Conservation (phyloP, 1,284 basidiomycete genomes). For the Tilletia walkeri region DNA sequence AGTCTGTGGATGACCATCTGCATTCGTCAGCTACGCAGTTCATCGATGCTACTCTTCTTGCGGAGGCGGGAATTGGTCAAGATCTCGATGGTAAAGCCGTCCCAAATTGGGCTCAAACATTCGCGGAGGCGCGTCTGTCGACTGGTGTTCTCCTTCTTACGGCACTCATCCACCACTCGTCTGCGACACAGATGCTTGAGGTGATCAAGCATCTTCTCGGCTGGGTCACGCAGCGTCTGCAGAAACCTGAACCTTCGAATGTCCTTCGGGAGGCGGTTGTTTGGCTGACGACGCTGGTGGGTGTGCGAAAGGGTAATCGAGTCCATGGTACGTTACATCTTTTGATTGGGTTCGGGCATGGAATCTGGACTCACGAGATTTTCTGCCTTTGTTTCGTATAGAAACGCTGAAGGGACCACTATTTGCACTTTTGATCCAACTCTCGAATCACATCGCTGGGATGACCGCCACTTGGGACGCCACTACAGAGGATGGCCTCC, state of each 20-base stretch:
- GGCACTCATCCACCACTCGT: conserved; percentile 46
- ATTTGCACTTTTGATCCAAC: conserved; percentile 33
- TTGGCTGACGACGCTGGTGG: conserved; percentile 42
- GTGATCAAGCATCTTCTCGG: conserved; percentile 36
- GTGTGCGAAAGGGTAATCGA: conserved; percentile 49
- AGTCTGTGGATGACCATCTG: conserved; percentile 42
- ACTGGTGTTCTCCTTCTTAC: conserved; percentile 43
- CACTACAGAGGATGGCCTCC: neutral
- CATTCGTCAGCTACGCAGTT: conserved; percentile 36
- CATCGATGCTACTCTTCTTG: conserved; percentile 30
- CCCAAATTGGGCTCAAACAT: conserved; percentile 26
- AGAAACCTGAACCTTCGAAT: conserved; percentile 1
- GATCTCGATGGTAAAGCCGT: neutral
- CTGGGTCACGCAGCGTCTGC: conserved; percentile 24
- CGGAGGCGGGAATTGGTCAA: neutral
- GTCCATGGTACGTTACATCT: conserved; percentile 28
- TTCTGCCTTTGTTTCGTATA: neutral
- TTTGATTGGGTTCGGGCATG: neutral
- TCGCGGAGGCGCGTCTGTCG: conserved; percentile 25
- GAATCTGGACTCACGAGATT: no score
- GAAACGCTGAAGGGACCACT: conserved; percentile 37
- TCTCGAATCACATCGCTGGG: conserved; percentile 21
- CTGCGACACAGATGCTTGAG: conserved; percentile 33
- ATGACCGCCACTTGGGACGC: neutral
- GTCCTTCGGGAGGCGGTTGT: conserved; percentile 30